Evolutionary conservation across 169 alveolate genomes (phyloP).

Genomic region (Plasmodium ovale): DNA sequence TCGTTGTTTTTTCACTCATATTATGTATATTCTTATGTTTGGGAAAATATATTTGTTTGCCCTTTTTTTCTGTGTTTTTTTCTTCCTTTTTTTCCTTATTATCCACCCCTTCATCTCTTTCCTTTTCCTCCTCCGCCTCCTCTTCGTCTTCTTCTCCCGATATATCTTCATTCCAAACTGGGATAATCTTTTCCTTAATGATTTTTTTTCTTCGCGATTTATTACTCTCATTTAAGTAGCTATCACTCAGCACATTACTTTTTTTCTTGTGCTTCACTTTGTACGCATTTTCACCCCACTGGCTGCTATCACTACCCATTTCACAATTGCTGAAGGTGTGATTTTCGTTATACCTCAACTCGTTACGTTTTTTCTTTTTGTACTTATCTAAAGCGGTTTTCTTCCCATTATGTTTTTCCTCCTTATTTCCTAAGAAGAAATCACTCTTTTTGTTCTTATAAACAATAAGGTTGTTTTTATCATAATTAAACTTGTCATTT

Average conservation of each 20-base stretch:
- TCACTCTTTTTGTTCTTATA: neutral
- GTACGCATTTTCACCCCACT: neutral
- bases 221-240: neutral
- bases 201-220: neutral
- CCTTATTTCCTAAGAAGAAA: neutral
- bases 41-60: neutral
- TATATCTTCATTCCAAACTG: neutral
- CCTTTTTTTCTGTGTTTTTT: neutral
- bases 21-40: neutral
- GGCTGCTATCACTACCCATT: neutral
- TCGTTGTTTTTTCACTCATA: constrained; percentile 25
- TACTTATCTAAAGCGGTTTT: neutral
- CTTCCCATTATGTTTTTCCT: neutral
- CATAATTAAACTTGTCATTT: neutral
- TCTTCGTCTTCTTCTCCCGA: neutral
- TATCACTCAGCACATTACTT: constrained; percentile 22
- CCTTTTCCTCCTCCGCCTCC: neutral
- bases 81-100: neutral
- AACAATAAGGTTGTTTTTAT: neutral
- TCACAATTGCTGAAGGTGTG: constrained; percentile 22
- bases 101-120: neutral
- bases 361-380: constrained; percentile 23
- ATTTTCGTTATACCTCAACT: constrained; percentile 14
- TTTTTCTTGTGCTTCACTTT: neutral
- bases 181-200: constrained; percentile 7